These are phyloP conservation scores for Scalesia atractyloides DNA, from an alignment of 129 eudicot species.

Conservation along the genomic window DNA sequence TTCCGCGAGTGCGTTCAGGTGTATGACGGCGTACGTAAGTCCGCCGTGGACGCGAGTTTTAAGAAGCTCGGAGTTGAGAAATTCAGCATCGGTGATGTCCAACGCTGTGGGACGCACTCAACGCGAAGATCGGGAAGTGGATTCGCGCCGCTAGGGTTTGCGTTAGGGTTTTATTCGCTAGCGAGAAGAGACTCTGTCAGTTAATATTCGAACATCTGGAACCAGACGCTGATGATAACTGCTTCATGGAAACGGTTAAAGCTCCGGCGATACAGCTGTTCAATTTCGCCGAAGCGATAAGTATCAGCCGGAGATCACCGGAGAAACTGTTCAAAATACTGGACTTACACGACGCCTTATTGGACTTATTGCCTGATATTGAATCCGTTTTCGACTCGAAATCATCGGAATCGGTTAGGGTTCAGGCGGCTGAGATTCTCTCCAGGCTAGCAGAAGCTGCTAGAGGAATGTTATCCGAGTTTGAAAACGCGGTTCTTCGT, in stretches of 20 bases:
- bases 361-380: conserved; percentile 71
- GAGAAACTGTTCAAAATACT: conserved; percentile 76
- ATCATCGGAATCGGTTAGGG: conserved; percentile 54
- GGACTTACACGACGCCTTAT: conserved; percentile 64
- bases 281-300: conserved; percentile 73
- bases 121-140: conserved; percentile 62
- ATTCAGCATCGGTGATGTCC: conserved; percentile 63
- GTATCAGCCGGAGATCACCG: conserved; percentile 68
- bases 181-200: conserved; percentile 57
- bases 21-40: conserved; percentile 59
- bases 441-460: conserved; percentile 79
- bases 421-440: conserved; percentile 64
- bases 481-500: conserved; percentile 68
- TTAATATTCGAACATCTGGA: conserved; percentile 55
- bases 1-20: conserved; percentile 67
- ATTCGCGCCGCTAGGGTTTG: conserved; percentile 58
- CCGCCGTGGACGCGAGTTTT: conserved; percentile 45
- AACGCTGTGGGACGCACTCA: conserved; percentile 57
- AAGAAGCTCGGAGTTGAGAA: conserved; percentile 56
- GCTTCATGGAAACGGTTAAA: conserved; percentile 65
- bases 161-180: conserved; percentile 55
- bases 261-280: conserved; percentile 65
- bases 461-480: conserved; percentile 69
- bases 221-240: conserved; percentile 41
- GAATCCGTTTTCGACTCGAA: conserved; percentile 55